Base-by-base conservation (phyloP, 352 stramenopile genomes). In the Pythium monospermum region DNA sequence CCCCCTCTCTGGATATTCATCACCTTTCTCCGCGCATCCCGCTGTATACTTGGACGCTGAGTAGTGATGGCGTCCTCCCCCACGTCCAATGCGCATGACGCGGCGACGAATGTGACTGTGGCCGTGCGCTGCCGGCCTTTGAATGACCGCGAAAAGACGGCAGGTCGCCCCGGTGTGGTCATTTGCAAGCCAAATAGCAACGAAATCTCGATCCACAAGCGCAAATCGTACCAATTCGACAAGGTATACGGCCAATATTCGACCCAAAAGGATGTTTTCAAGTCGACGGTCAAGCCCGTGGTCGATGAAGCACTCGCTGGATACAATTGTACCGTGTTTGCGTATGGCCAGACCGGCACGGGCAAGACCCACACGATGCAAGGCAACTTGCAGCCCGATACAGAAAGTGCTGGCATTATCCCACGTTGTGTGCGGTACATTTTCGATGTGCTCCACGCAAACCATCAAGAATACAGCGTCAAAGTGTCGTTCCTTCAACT, bases 341-440 rank as follows among this genome's bases (percentile, higher is more conserved):
- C 95, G 22, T 99, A 99, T 64, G 96, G 96, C 40, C 96, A 99
- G 73, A 97, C 84, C 3, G 94, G 95, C 33, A 98, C 96, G 16
- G 95, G 96, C 32, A 99, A 99, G 74, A 99, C 96, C 33, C 91
- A 98, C 73, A 99, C 96, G 3, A 99, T 99, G 93, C 95, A 99
- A 68, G 96, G 95, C 30, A 76, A 87, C 10, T 54, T 98, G n/a
- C 68, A 71, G 33, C 76, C 87, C 0, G 80, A 85, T 53, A 66
- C 88, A 30, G 91, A 98, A 45, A 69, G 73, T 8, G 88, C 87
- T 12, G 96, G 96, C 13, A 96, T 99, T 32, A 98, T 99, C 59
- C 96, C 96, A 16, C 83, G 96, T 25, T 86, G 84, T 26, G 88
- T 98, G 16, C 68, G 79, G 44, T 89, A 86, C 39, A 99, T 99